Evolutionary conservation across 352 stramenopile genomes (phyloP).

Genomic region (Peronospora belbahrii): DNA sequence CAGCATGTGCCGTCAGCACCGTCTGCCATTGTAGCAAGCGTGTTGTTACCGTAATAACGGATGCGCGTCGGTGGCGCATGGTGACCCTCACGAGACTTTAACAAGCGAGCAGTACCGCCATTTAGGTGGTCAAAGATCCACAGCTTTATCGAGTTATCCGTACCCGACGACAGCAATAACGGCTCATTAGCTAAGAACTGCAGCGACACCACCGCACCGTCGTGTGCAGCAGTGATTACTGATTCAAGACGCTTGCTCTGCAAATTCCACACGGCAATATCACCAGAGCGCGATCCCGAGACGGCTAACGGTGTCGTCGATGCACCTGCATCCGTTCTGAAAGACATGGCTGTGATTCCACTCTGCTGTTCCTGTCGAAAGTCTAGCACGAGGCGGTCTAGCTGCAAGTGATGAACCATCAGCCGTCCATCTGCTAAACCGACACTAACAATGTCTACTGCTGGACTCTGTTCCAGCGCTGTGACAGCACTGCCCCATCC

Average conservation of each 20-base stretch:
- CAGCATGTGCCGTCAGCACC: conserved; percentile 79
- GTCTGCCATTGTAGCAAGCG: conserved; percentile 73
- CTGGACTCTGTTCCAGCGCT: conserved; percentile 78
- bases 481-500: conserved; percentile 61
- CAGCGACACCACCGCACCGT: conserved; percentile 63
- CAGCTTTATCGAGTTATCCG: conserved; percentile 89
- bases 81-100: conserved; percentile 86
- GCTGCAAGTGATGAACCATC: conserved; percentile 83
- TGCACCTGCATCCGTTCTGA: conserved; percentile 76
- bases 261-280: conserved; percentile 89
- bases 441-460: conserved; percentile 85
- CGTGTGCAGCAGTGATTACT: conserved; percentile 66
- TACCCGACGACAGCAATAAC: conserved; percentile 76
- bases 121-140: conserved; percentile 92
- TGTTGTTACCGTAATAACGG: conserved; percentile 89
- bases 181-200: conserved; percentile 86
- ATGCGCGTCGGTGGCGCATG: conserved; percentile 76
- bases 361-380: conserved; percentile 74
- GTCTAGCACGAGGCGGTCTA: conserved; percentile 74
- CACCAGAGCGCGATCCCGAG: conserved; percentile 61
- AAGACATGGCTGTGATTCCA: conserved; percentile 79
- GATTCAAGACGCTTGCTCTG: conserved; percentile 82
- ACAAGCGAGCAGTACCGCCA: conserved; percentile 64
- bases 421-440: conserved; percentile 76
- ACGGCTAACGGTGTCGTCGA: conserved; percentile 49